Evolutionary conservation across 2,329 filamentous ascomycete species (phyloP).

Genomic region (Aschersonia sp.): DNA sequence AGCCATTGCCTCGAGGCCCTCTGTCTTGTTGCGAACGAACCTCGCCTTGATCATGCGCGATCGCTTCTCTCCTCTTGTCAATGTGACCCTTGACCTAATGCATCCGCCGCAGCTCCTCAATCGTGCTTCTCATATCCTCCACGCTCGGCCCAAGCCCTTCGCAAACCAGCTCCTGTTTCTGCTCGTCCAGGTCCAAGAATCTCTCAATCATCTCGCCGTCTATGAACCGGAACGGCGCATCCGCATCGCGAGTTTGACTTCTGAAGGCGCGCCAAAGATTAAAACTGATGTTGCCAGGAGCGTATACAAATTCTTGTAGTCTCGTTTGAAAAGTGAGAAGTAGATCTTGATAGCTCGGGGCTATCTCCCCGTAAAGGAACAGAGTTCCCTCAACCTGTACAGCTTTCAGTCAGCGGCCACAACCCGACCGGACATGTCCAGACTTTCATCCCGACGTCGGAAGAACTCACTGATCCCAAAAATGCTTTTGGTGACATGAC

Average conservation of each 20-base stretch:
- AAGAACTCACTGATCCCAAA: conserved; percentile 59
- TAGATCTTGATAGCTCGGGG: conserved; percentile 57
- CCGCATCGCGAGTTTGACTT: conserved; percentile 55
- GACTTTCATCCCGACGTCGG: neutral
- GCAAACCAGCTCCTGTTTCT: conserved; percentile 36
- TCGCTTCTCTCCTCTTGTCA: neutral
- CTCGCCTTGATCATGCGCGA: neutral
- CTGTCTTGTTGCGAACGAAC: neutral
- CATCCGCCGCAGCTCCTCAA: conserved; percentile 48
- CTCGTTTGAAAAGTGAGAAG: conserved; percentile 68
- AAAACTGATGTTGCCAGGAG: conserved; percentile 63
- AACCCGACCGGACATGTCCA: no score
- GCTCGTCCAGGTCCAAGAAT: conserved; percentile 59
- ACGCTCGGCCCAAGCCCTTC: conserved; percentile 44
- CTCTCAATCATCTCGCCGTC: conserved; percentile 84
- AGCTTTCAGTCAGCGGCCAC: conserved; percentile 6
- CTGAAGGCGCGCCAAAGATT: conserved; percentile 69
- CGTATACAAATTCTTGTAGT: conserved; percentile 51
- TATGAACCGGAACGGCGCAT: conserved; percentile 73
- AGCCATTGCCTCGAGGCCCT: no score
- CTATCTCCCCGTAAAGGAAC: conserved; percentile 76
- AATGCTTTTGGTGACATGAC: conserved; percentile 72
- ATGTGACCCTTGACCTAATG: conserved; percentile 24
- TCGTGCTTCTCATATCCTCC: conserved; percentile 44
- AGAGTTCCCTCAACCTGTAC: conserved; percentile 72